Conservation (phyloP, 1,139 yeast genomes). For the Magnusiomyces ingens region DNA sequence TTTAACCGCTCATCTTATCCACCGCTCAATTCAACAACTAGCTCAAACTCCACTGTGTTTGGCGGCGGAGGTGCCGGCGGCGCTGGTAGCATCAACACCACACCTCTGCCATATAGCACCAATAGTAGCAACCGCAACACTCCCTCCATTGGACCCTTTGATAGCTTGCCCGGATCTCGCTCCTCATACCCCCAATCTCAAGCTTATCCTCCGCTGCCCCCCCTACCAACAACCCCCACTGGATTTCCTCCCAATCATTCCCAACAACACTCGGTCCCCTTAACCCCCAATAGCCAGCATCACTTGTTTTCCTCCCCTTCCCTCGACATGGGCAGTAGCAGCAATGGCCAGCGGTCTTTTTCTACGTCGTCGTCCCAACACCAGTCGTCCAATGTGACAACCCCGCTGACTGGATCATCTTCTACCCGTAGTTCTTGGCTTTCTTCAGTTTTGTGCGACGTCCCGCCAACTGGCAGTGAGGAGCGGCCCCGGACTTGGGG, state of each 20-base stretch:
- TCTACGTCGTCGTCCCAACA: slow-evolving; percentile 23
- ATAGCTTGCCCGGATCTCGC: not conserved
- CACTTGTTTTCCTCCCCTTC: slow-evolving; percentile 12
- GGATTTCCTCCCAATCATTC: slow-evolving; percentile 5
- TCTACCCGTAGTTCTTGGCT: slow-evolving; percentile 28
- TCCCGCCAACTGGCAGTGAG: slow-evolving; percentile 16
- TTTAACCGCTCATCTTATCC: not conserved
- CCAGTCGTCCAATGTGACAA: slow-evolving; percentile 23
- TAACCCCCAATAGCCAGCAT: slow-evolving; percentile 5
- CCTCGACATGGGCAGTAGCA: slow-evolving; percentile 5
- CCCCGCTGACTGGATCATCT: slow-evolving; percentile 23
- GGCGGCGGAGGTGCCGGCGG: too few relatives aligned
- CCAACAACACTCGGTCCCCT: slow-evolving; percentile 5
- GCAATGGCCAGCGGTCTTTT: slow-evolving; percentile 12
- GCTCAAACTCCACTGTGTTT: too few relatives aligned
- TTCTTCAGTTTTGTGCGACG: slow-evolving; percentile 25
- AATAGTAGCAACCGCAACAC: slow-evolving; percentile 1
- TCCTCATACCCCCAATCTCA: slow-evolving; percentile 8
- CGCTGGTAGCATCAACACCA: not conserved
- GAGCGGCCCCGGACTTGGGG: slow-evolving; percentile 33
- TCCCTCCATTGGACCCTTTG: slow-evolving; percentile 3
- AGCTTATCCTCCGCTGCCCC: slow-evolving; percentile 18
- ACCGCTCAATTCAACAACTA: too few relatives aligned
- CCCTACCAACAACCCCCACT: slow-evolving; percentile 20
- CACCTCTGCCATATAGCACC: not conserved